A percentile compares a stretch with the other conserved stretches of the same genome.
Evolutionary conservation across 768 basidiomycete species (phyloP).

Genomic region (Hydnum rufescens): DNA sequence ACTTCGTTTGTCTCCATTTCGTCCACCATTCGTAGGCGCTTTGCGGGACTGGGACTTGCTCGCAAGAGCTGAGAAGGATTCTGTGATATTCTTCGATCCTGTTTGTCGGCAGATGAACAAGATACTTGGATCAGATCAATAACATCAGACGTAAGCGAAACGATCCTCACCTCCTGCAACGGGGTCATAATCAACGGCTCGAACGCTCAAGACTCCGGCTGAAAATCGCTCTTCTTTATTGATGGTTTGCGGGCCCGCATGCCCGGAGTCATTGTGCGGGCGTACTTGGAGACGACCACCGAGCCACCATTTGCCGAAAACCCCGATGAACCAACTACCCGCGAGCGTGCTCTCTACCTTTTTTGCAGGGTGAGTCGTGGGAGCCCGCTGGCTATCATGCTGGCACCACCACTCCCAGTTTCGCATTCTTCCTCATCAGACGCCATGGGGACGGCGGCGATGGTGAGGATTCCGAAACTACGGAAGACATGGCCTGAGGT

Average conservation of each 20-base stretch:
- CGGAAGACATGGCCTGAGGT: conserved; percentile 82
- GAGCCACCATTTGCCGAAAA: conserved; percentile 82
- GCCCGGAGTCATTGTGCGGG: conserved; percentile 6
- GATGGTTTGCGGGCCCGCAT: not conserved
- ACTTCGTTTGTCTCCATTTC: not conserved
- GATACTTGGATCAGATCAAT: not conserved
- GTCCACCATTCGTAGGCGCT: not conserved
- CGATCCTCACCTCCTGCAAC: not conserved
- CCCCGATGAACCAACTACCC: conserved; percentile 79
- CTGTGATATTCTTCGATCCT: not conserved
- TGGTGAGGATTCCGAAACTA: conserved; percentile 69
- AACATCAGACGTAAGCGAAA: not conserved
- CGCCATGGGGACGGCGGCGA: conserved; percentile 55
- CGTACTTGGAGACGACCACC: conserved; percentile 47
- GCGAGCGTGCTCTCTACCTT: conserved; percentile 15
- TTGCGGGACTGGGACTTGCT: not conserved
- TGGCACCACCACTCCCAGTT: not conserved
- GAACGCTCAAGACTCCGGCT: conserved; percentile 54
- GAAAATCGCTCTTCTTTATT: not conserved
- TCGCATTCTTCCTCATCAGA: conserved; percentile 15
- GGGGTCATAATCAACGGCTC: conserved; percentile 39
- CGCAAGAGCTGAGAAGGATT: not conserved
- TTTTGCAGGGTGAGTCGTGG: conserved; percentile 1
- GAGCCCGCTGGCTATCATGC: conserved; percentile 8
- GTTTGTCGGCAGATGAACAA: not conserved